Evolutionary conservation across 225 moss, liverwort and hornwort species (phyloP), one percentile per base, ranked within the genome.

Genomic region (Sphagnum tenellum): DNA sequence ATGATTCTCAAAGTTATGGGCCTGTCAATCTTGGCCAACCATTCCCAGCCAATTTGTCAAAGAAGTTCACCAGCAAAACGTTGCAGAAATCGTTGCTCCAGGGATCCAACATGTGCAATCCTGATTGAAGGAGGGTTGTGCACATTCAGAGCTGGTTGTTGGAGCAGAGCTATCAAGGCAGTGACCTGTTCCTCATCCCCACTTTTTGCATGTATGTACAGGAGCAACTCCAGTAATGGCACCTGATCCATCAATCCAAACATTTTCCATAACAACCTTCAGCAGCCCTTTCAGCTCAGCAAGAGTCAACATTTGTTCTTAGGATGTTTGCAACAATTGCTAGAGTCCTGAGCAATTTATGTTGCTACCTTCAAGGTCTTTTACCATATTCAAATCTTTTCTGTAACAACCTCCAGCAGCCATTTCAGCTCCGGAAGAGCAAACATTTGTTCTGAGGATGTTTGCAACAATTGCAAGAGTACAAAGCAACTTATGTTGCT

Each of bases 121-220:
- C 98, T 85, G 64, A 98, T 92, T 62, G 84, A 74, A 67, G 81
- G 86, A 59, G 98, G 98, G 63, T 98, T 98, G 70, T 98, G 98
- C 53, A 92, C 93, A 74, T 98, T 98, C 62, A 98, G 76, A 47
- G 98, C 90, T 59, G 98, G 98, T 72, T 93, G 98, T 75, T 98
- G 98, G 69, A 98, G 90, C 55, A 93, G 79, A 58, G 87, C 81
- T 75, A 93, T 98, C 77, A 98, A 71, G 64, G 74, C 76, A 66
- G 73, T 78, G 65, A 84, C 83, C 61, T 89, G 90, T 71, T 77
- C 90, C 62, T 98, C 85, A 69, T 98, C 98, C 74, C 98, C 98
- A 64, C 87, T 82, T 72, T 83, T 93, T 45, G 93, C 83, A 67
- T 98, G 93, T 86, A 98, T 73, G 72, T 93, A 78, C 55, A 98